A percentile compares a stretch with the other conserved stretches of the same genome.
Evolutionary conservation across 768 basidiomycete species (phyloP).

Genomic region (Suillus discolor): DNA sequence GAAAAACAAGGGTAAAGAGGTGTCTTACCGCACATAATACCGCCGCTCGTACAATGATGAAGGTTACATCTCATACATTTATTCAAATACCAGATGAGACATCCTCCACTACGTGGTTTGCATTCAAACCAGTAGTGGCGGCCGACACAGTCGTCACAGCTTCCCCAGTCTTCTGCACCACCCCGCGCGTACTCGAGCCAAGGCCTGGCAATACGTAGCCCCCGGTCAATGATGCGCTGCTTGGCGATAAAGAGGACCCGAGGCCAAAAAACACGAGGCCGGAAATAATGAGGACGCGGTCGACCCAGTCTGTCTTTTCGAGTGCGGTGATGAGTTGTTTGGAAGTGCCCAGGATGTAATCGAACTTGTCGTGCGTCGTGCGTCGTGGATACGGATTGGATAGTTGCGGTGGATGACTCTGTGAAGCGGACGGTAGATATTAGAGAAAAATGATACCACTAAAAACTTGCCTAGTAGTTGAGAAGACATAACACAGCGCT

Average conservation of each 20-base stretch:
- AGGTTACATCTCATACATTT: background rate
- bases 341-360: constrained; percentile 71
- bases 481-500: constrained; percentile 80
- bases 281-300: constrained; percentile 82
- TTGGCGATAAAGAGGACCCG: constrained; percentile 84
- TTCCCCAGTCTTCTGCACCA: constrained; percentile 8
- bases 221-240: constrained; percentile 80
- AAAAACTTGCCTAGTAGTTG: constrained; percentile 76
- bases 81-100: background rate
- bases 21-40: constrained; percentile 35
- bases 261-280: constrained; percentile 84
- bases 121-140: background rate
- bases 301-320: constrained; percentile 90
- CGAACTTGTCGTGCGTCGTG: constrained; percentile 74
- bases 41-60: background rate
- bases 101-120: too few species aligned
- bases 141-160: background rate
- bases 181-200: background rate
- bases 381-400: constrained; percentile 71
- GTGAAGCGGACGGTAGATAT: background rate
- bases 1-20: constrained; percentile 36
- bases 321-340: constrained; percentile 85
- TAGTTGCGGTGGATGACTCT: constrained; percentile 81
- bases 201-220: constrained; percentile 69
- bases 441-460: background rate